A percentile compares a stretch with the other conserved stretches of the same genome.
Conservation (phyloP, 768 basidiomycete genomes). For the Lactifluus rugatus region DNA sequence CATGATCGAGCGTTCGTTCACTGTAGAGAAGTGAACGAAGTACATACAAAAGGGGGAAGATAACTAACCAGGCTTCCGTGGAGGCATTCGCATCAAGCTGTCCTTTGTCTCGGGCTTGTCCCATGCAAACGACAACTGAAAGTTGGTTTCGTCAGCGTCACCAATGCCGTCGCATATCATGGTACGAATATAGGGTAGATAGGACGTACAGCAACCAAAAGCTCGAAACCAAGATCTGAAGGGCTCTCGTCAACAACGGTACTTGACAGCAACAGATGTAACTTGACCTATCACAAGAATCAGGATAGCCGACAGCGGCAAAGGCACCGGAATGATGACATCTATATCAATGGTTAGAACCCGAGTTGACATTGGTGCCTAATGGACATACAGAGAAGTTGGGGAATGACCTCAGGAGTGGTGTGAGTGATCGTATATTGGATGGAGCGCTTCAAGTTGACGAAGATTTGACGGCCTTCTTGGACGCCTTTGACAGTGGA, state of each 20-base stretch:
- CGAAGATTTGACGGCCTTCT: conserved; percentile 61
- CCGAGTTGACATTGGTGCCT: not conserved
- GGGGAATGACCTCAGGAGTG: conserved; percentile 61
- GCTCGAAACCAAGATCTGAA: conserved; percentile 61
- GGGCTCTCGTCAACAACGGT: not conserved
- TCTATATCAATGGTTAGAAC: conserved; percentile 29
- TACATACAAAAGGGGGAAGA: not conserved
- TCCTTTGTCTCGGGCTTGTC: conserved; percentile 57
- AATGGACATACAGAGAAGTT: conserved; percentile 44
- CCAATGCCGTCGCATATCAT: not conserved
- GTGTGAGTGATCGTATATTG: conserved; percentile 61
- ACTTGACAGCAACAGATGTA: not conserved
- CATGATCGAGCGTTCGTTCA: conserved; percentile 45
- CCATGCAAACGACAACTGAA: conserved; percentile 61
- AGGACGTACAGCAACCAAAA: conserved; percentile 50
- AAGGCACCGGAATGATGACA: conserved; percentile 57
- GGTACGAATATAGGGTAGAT: not conserved
- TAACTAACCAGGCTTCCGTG: conserved; percentile 50
- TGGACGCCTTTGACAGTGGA: conserved; percentile 64
- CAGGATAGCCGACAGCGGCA: conserved; percentile 57
- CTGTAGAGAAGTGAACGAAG: conserved; percentile 24
- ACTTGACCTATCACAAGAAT: conserved; percentile 58
- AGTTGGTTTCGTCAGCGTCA: not conserved
- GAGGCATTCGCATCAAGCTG: conserved; percentile 56
- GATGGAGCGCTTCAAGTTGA: conserved; percentile 61